Conservation (phyloP, 2,329 filamentous ascomycete species). For the Lachnellula subtilissima region DNA sequence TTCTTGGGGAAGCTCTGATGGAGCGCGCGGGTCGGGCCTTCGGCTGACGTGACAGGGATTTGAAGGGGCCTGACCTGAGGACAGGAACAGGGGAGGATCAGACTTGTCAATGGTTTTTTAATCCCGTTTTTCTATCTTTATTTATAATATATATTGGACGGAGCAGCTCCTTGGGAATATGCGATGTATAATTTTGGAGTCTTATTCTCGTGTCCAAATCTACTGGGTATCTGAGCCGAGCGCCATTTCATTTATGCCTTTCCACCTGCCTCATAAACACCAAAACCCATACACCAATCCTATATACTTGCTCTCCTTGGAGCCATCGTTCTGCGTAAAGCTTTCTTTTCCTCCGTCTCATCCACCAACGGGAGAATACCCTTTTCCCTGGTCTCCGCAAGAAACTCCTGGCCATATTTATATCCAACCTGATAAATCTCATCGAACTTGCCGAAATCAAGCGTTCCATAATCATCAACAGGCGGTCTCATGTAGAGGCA, state of each 20-base stretch:
- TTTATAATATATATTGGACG: too few relatives aligned
- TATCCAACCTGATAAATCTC: conserved; percentile 93
- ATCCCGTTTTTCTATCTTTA: too few relatives aligned
- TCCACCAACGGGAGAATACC: conserved; percentile 67
- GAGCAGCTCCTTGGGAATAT: too few relatives aligned
- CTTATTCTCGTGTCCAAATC: not conserved
- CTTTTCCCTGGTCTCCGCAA: conserved; percentile 71
- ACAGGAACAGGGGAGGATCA: too few relatives aligned
- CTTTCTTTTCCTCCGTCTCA: conserved; percentile 73
- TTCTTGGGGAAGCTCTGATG: too few relatives aligned
- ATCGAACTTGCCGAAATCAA: conserved; percentile 97
- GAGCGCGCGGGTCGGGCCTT: too few relatives aligned
- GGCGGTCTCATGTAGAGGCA: conserved; percentile 97
- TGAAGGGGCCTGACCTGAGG: too few relatives aligned
- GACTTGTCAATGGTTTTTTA: too few relatives aligned
- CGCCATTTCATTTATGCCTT: not conserved
- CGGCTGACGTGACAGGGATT: too few relatives aligned
- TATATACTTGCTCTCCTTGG: conserved; percentile 73
- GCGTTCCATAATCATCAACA: conserved; percentile 85
- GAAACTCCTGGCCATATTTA: conserved; percentile 73
- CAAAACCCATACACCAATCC: not conserved
- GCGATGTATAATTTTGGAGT: too few relatives aligned
- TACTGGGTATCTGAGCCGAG: conserved; percentile 6
- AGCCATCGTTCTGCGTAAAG: conserved; percentile 71
- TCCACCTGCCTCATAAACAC: not conserved